phyloP scores from a whole-genome alignment of 2,329 filamentous ascomycete genomes.

The Cladosporium halotolerans region DNA sequence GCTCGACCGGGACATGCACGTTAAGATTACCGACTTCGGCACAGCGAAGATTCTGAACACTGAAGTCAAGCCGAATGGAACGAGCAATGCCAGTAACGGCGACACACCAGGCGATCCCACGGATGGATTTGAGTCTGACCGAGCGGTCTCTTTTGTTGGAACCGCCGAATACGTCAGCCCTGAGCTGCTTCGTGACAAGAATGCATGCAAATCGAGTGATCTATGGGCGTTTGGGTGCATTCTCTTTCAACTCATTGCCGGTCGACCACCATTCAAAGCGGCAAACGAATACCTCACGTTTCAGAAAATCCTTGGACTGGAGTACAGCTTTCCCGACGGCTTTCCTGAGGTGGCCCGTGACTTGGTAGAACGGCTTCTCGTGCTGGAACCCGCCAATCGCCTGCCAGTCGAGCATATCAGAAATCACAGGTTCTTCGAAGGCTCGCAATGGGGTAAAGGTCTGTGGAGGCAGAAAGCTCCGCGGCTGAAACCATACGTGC shows the following conservation, averaged over 20 bases:
- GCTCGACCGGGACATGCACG: conserved; percentile 89
- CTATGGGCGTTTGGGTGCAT: conserved; percentile 98
- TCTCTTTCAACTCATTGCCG: conserved; percentile 89
- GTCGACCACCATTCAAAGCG: conserved; percentile 94
- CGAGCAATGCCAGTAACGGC: conserved; percentile 15
- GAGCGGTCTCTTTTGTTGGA: conserved; percentile 91
- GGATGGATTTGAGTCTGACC: conserved; percentile 58
- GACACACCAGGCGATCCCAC: conserved; percentile 42
- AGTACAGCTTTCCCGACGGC: conserved; percentile 86
- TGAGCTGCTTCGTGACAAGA: conserved; percentile 93
- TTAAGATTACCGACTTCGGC: conserved; percentile 98
- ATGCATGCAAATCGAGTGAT: conserved; percentile 94
- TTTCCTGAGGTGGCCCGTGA: conserved; percentile 84
- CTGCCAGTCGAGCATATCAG: conserved; percentile 94
- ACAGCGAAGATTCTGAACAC: conserved; percentile 78
- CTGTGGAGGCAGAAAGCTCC: conserved; percentile 90
- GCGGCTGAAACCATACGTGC: conserved; percentile 73
- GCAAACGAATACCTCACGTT: conserved; percentile 95
- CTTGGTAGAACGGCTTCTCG: conserved; percentile 81
- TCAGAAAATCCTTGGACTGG: conserved; percentile 91
- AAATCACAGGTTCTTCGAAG: conserved; percentile 91
- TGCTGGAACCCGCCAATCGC: conserved; percentile 76
- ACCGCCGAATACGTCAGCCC: conserved; percentile 98
- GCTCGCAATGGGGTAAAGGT: conserved; percentile 72
- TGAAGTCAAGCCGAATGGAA: conserved; percentile 43